These are phyloP conservation scores for Silene coronaria DNA, from an alignment of 179 eudicot species.

Conservation along the genomic window DNA sequence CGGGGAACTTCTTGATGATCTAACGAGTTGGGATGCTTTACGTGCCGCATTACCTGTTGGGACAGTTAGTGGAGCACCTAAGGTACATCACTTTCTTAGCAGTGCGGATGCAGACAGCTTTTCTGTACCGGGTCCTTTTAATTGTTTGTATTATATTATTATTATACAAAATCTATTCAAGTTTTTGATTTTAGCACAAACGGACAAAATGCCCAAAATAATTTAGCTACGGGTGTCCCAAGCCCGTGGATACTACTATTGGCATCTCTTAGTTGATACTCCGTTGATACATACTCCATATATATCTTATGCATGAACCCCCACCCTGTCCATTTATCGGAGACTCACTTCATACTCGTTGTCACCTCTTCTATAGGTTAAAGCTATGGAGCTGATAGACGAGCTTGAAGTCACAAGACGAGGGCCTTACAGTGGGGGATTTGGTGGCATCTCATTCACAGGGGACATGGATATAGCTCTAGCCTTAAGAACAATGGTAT, in stretches of 20 bases:
- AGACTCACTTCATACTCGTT: background rate
- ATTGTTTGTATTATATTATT: no score
- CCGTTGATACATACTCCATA: no score
- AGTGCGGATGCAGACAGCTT: background rate
- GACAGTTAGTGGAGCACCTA: slow-evolving; percentile 97
- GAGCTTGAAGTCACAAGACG: slow-evolving; percentile 46
- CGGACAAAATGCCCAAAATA: background rate
- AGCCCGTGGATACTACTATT: no score
- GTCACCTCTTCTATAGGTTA: slow-evolving; percentile 28
- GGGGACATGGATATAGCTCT: slow-evolving; percentile 57
- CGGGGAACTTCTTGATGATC: slow-evolving; percentile 68
- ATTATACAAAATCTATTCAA: background rate
- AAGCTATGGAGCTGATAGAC: slow-evolving; percentile 51
- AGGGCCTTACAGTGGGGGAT: slow-evolving; percentile 55
- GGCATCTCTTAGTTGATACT: no score
- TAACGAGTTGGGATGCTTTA: slow-evolving; percentile 84
- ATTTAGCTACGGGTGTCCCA: background rate
- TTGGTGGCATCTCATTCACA: slow-evolving; percentile 48
- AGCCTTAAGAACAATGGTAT: slow-evolving; percentile 47
- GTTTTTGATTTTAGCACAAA: background rate
- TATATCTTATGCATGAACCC: no score
- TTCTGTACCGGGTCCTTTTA: no score
- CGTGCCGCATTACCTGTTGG: slow-evolving; percentile 98
- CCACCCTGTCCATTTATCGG: no score
- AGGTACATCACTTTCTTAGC: slow-evolving; percentile 38